These are phyloP conservation scores for Paecilomyces niveus DNA, from an alignment of 2,329 filamentous ascomycete genomes.

Conservation along the genomic window DNA sequence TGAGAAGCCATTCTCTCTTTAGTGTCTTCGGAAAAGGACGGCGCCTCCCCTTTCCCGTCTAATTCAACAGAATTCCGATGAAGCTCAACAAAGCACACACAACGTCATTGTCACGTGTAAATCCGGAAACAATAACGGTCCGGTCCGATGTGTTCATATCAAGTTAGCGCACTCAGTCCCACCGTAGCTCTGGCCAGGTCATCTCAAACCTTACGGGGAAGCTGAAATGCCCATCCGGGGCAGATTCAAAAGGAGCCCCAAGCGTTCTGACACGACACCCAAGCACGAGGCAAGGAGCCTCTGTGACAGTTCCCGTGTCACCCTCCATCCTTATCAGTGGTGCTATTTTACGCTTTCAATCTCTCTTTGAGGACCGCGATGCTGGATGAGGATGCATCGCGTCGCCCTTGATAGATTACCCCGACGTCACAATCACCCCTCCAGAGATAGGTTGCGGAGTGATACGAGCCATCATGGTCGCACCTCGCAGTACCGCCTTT, in stretches of 20 bases:
- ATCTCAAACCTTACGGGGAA: not conserved
- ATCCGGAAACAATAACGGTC: not conserved
- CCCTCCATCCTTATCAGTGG: not conserved
- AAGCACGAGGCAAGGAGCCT: slow-evolving; percentile 16
- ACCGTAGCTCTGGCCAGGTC: not conserved
- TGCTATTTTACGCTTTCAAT: not conserved
- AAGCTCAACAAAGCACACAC: not conserved
- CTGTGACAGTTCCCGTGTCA: not conserved
- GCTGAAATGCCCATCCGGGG: not conserved
- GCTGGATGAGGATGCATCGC: not conserved
- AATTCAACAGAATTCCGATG: not conserved
- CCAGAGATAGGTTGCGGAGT: not conserved
- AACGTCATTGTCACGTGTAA: not conserved
- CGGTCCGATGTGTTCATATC: not conserved
- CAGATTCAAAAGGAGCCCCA: not conserved
- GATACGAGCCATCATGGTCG: slow-evolving; percentile 40
- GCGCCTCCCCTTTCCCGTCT: not conserved
- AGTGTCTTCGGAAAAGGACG: not conserved
- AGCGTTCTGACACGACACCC: not conserved
- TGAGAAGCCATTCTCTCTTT: not conserved
- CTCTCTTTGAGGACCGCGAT: not conserved
- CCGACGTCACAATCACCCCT: slow-evolving; percentile 14
- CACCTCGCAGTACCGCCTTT: slow-evolving; percentile 49
- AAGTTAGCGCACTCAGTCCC: not conserved
- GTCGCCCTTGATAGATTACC: not conserved